Conservation (phyloP, 148 eudicot genomes). For the Agrostemma githago region DNA sequence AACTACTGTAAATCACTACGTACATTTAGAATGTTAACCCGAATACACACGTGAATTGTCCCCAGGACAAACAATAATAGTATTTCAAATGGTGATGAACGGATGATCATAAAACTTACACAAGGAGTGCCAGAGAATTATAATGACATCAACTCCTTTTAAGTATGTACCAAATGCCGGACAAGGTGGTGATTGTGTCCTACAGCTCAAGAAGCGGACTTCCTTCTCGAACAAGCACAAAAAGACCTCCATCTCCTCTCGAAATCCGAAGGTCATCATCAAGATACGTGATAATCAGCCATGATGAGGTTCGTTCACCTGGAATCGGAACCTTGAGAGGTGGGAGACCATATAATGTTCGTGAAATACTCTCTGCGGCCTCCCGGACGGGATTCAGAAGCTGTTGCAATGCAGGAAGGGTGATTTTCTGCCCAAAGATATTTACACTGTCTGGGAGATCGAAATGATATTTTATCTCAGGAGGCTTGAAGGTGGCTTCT, state of each 20-base stretch:
- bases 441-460: conserved; percentile 71
- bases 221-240: conserved; percentile 92
- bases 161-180: conserved; percentile 18
- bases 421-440: conserved; percentile 71
- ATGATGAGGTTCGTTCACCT: conserved; percentile 68
- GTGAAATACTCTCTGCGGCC: conserved; percentile 53
- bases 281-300: conserved; percentile 79
- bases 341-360: conserved; percentile 53
- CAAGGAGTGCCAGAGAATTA: background rate
- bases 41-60: background rate
- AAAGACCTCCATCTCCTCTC: conserved; percentile 96
- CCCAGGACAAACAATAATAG: background rate
- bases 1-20: background rate
- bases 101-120: background rate
- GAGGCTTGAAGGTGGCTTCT: conserved; percentile 83
- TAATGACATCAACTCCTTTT: conserved; percentile 19
- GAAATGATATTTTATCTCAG: conserved; percentile 72
- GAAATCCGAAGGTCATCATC: conserved; percentile 86
- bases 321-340: conserved; percentile 79
- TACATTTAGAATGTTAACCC: background rate
- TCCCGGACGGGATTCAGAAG: conserved; percentile 70
- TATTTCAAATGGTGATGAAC: background rate
- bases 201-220: conserved; percentile 64
- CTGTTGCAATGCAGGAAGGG: conserved; percentile 68
- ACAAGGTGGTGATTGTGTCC: conserved; percentile 6